Evolutionary conservation across 805 yeast species (phyloP), one percentile per base, ranked within the genome.

Genomic region (Kluyveromyces dobzhanskii): DNA sequence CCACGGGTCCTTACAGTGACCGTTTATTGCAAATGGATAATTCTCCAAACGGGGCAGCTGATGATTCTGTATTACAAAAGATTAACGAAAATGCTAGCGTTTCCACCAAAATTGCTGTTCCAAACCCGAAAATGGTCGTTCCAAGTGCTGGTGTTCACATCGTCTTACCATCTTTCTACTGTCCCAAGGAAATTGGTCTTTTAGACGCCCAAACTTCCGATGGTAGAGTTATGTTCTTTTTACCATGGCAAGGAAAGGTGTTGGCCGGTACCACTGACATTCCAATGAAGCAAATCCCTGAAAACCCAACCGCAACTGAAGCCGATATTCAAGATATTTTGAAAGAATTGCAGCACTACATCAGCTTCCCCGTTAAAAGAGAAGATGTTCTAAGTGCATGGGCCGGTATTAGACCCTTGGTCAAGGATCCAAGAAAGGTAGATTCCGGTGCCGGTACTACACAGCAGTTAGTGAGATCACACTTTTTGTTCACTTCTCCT

Each of bases 211-310:
- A 85, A 33, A 88, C 97, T 35, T 70, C 90, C 25, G 97, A 88
- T 59, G 97, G 97, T 42, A 78, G 97, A 64, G 97, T 88, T 38
- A 84, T 90, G 83, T 88, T 88, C 67, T 88, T 90, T 70, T 70
- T 88, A 61, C 97, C 97, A 51, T 88, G 97, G 97, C 96, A 87
- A 69, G 95, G 96, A 4, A 84, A 87, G 61, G 94, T 88, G 25
- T 71, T 88, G 48, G 96, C 95, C 42, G 97, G 97, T 59, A 88
- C 97, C 44, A 88, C 97, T 40, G 97, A 88, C 66, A 81, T 85
- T 38, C 94, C 96, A 32, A 64, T 81, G 65, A 75, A 73, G 46
- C 67, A 69, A 47, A 76, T 81, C 39, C 85, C 85, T 32, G 78
- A 70, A 49, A 76, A 73, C 44, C 97, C 97, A 41, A 73, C 77